Percentiles rank a stretch among this genome's conserved stretches.
phyloP scores from a whole-genome alignment of 352 stramenopile species.

The Phytopythium ostracodes region DNA sequence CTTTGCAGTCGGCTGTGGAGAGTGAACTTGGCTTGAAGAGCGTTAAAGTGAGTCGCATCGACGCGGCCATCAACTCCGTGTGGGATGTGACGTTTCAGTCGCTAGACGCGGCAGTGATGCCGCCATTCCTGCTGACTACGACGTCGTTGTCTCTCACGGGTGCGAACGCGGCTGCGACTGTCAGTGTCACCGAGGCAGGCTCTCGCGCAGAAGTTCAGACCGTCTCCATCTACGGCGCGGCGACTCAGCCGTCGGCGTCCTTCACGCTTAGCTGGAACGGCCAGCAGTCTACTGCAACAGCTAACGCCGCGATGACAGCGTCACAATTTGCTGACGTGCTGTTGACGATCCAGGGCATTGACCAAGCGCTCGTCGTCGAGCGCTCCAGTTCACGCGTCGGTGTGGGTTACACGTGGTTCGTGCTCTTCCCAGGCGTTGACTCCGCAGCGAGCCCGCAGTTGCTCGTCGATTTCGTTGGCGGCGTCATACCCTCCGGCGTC shows the following conservation, averaged over 20 bases:
- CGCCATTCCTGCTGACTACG: slow-evolving; percentile 14
- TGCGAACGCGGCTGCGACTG: slow-evolving; percentile 10
- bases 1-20: slow-evolving; percentile 25
- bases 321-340: slow-evolving; percentile 25
- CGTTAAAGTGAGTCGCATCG: slow-evolving; percentile 16
- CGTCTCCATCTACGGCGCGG: slow-evolving; percentile 33
- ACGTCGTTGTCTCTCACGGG: slow-evolving; percentile 17
- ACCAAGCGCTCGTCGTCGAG: slow-evolving; percentile 25
- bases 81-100: slow-evolving; percentile 41
- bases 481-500: slow-evolving; percentile 16
- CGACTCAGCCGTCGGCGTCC: slow-evolving; percentile 8
- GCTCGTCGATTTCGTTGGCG: slow-evolving; percentile 22
- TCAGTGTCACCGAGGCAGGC: slow-evolving; percentile 12
- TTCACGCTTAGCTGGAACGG: slow-evolving; percentile 46
- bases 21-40: slow-evolving; percentile 12
- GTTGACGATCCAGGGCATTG: slow-evolving; percentile 27
- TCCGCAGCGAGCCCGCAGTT: slow-evolving; percentile 15
- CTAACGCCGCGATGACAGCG: slow-evolving; percentile 25
- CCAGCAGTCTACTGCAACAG: slow-evolving; percentile 12
- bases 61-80: neutral
- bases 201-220: slow-evolving; percentile 35
- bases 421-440: slow-evolving; percentile 26
- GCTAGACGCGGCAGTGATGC: slow-evolving; percentile 16
- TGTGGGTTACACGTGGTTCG: slow-evolving; percentile 38
- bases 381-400: slow-evolving; percentile 23